Percentiles rank a stretch among this genome's conserved stretches.
Evolutionary conservation across 2,329 filamentous ascomycete species (phyloP).

Genomic region (Colletotrichum lindemuthianum): DNA sequence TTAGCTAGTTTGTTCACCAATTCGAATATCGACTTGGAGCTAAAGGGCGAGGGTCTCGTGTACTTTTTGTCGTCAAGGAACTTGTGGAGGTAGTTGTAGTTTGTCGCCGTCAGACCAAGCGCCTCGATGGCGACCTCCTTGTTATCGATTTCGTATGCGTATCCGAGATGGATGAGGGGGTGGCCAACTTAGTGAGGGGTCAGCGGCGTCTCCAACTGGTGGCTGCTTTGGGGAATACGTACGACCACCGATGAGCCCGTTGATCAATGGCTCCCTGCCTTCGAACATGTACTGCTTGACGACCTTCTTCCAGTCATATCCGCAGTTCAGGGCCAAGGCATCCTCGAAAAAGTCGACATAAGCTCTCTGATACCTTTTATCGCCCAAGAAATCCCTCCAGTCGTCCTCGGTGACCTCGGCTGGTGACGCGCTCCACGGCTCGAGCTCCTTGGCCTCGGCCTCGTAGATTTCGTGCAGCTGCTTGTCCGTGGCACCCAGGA

Average conservation of each 20-base stretch:
- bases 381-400: slow-evolving; percentile 87
- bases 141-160: slow-evolving; percentile 88
- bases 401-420: slow-evolving; percentile 84
- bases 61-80: slow-evolving; percentile 80
- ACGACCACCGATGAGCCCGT: slow-evolving; percentile 83
- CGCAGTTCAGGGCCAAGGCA: slow-evolving; percentile 75
- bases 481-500: slow-evolving; percentile 78
- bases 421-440: slow-evolving; percentile 85
- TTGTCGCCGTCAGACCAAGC: slow-evolving; percentile 71
- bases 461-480: slow-evolving; percentile 87
- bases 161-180: slow-evolving; percentile 94
- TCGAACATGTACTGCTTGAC: slow-evolving; percentile 80
- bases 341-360: slow-evolving; percentile 98
- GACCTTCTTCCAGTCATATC: slow-evolving; percentile 87
- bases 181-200: slow-evolving; percentile 74
- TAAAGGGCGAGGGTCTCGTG: slow-evolving; percentile 69
- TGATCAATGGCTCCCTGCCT: slow-evolving; percentile 80
- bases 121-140: slow-evolving; percentile 91
- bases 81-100: slow-evolving; percentile 70
- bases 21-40: slow-evolving; percentile 71
- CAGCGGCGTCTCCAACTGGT: slow-evolving; percentile 36
- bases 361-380: slow-evolving; percentile 84
- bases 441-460: slow-evolving; percentile 74
- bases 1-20: slow-evolving; percentile 75
- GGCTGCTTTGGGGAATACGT: slow-evolving; percentile 49